phyloP scores from a whole-genome alignment of 345 rosid species.

The Triadica sebifera region DNA sequence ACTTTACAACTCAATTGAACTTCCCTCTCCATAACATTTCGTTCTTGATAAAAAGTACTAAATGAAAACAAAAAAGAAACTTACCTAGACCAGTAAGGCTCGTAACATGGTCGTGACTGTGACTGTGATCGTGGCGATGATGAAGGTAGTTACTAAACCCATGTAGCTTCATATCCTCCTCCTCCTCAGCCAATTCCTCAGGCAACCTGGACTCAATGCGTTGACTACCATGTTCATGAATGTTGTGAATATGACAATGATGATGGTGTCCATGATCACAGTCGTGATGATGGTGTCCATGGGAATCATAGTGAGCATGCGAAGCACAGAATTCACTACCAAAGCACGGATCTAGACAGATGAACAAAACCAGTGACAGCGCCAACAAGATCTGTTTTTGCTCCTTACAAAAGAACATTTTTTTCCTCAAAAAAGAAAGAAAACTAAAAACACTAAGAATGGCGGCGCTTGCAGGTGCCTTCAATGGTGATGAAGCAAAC shows the following conservation, averaged over 20 bases:
- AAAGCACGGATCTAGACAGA: slow-evolving; percentile 50
- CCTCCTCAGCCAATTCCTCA: slow-evolving; percentile 82
- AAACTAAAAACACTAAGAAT: not conserved
- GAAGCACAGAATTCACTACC: slow-evolving; percentile 34
- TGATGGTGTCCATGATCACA: slow-evolving; percentile 29
- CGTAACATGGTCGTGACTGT: slow-evolving; percentile 33
- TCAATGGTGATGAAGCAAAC: slow-evolving; percentile 71
- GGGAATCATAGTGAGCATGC: slow-evolving; percentile 37
- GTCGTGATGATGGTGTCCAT: slow-evolving; percentile 34
- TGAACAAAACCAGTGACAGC: slow-evolving; percentile 24
- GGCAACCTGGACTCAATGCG: slow-evolving; percentile 47
- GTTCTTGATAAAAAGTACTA: not conserved
- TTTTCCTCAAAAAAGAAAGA: not conserved
- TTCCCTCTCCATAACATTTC: not conserved
- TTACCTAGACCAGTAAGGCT: slow-evolving; percentile 64
- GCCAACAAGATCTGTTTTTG: slow-evolving; percentile 4
- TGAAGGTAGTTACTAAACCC: slow-evolving; percentile 60
- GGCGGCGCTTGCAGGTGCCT: slow-evolving; percentile 52
- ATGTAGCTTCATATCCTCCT: slow-evolving; percentile 81
- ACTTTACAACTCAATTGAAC: slow-evolving; percentile 4
- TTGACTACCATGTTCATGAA: not conserved
- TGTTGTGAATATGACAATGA: slow-evolving; percentile 6
- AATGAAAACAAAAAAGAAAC: not conserved
- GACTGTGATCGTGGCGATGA: slow-evolving; percentile 30
- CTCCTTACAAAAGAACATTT: slow-evolving; percentile 31